Evolutionary conservation across 1,284 basidiomycete species (phyloP), one percentile per base, ranked within the genome.

Genomic region (Ustilago trichophora): DNA sequence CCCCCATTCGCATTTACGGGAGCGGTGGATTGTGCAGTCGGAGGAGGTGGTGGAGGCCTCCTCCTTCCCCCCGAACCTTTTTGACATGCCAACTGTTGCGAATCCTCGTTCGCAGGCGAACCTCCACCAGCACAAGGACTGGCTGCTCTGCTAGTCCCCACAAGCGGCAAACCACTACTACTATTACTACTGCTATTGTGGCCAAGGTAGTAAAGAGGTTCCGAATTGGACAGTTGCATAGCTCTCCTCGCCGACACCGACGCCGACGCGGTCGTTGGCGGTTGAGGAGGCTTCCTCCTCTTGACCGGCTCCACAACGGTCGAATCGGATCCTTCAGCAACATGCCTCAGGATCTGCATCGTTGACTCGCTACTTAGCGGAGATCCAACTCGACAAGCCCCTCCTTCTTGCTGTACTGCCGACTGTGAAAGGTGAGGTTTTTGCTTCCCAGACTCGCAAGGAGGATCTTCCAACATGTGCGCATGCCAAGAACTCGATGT

Each of bases 401-500:
- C n/a, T n/a, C n/a, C n/a, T n/a, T 27, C 13, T 16, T 43, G 15
- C 33, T 11, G 19, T 34, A 15, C 16, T 8, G 33, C 27, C 1
- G 35, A 15, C 25, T 44, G 22, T 4, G 24, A 33, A 3, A 33
- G 26, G 19, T 41, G 26, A 4, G 25, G 25, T n/a, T n/a, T n/a
- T n/a, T n/a, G n/a, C n/a, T 48, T 52, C 13, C 47, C 48, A 6
- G 42, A 51, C 15, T 38, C 38, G 5, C 19, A 6, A 9, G 44
- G 32, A 0, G 38, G 56, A n/a, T 59, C 51, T 15, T 72, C 59
- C 2, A 56, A 19, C 69, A 69, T 68, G 24, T 72, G 59, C 13
- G 69, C 69, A 29, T 72, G 69, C 69, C 69, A 72, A 29, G 59
- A 64, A n/a, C 55, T 60, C 8, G 47, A 31, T 5, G 52, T 51